Base-by-base conservation (phyloP, 768 basidiomycete genomes). In the Vararia minispora region DNA sequence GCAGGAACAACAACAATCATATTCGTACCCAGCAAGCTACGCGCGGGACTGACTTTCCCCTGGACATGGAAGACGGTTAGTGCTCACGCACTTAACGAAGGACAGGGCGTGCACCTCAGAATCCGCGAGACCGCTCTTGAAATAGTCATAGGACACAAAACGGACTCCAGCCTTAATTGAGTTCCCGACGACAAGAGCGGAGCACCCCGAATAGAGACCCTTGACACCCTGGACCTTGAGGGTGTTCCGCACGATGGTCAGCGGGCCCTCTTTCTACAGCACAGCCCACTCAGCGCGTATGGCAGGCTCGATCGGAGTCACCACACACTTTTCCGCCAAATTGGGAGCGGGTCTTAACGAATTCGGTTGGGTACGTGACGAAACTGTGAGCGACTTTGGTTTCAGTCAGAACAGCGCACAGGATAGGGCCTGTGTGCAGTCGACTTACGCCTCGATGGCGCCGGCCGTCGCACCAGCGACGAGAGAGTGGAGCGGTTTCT, bases 161-260 rank as follows among this genome's bases (percentile, higher is more conserved):
- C 95, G 71, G 26, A 99, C 92, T 3, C 92, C 95, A 1, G 95
- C 95, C 65, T 99, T 99, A 48, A 76, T 55, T 0, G 92, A 72
- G 57, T 98, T 98, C 10, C 94, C 95, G 11, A 90, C 66, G 5
- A 98, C 74, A 12, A 98, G 70, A 0, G 95, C 94, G 14, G 72
- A 74, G 52, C 85, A 89, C 53, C 92, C 91, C 1, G 90, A 86
- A 49, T 99, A 99, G n/a, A 99, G 68, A 1, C 94, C 95, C 0
- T 57, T 54, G 11, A 95, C 48, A 7, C 95, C 95, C 44, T 84
- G 77, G 1, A 69, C 70, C 43, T 69, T 66, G 21, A 94, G 40
- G 0, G 92, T 98, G 21, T 77, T 69, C 31, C 66, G 66, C 43
- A 91, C 63, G 47, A 95, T 89, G 5, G 74, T 56, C 18, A 91